Conservation (phyloP, 192 early-diverging fungal species). For the Chytriomyces confervae region DNA sequence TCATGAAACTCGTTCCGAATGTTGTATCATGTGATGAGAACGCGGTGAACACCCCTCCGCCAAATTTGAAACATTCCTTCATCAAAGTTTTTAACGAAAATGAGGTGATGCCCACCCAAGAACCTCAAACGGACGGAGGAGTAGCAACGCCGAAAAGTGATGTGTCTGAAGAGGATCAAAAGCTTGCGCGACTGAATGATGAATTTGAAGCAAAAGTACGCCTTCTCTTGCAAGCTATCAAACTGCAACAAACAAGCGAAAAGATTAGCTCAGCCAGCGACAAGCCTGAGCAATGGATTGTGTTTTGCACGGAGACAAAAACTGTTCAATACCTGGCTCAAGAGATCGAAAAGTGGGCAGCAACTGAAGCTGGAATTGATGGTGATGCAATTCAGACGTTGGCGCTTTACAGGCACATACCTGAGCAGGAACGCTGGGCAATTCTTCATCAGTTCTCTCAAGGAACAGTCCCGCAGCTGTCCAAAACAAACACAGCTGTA, state of each 20-base stretch:
- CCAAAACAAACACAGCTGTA: not conserved
- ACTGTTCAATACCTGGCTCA: conserved; percentile 28
- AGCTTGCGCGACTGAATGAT: conserved; percentile 66
- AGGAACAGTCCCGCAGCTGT: conserved; percentile 12
- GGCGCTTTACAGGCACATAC: conserved; percentile 4
- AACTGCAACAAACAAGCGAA: conserved; percentile 32
- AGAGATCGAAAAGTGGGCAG: conserved; percentile 11
- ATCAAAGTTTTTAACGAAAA: conserved; percentile 26
- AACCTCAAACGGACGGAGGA: conserved; percentile 38
- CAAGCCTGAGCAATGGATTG: conserved; percentile 44
- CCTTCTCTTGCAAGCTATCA: conserved; percentile 71
- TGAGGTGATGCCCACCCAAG: not conserved
- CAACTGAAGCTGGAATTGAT: conserved; percentile 8
- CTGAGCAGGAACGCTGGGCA: not conserved
- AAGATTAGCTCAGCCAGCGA: conserved; percentile 24
- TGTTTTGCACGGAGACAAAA: conserved; percentile 83
- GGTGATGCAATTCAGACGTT: conserved; percentile 3
- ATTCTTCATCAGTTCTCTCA: conserved; percentile 23
- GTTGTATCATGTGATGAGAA: conserved; percentile 1
- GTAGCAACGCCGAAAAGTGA: conserved; percentile 76
- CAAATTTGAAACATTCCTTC: conserved; percentile 32
- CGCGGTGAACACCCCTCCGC: conserved; percentile 13
- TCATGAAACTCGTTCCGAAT: conserved; percentile 31
- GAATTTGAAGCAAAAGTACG: conserved; percentile 71
- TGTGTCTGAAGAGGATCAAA: conserved; percentile 71